Conservation (phyloP, 2,329 filamentous ascomycete species). For the Parasarocladium wereldwijsianum region DNA sequence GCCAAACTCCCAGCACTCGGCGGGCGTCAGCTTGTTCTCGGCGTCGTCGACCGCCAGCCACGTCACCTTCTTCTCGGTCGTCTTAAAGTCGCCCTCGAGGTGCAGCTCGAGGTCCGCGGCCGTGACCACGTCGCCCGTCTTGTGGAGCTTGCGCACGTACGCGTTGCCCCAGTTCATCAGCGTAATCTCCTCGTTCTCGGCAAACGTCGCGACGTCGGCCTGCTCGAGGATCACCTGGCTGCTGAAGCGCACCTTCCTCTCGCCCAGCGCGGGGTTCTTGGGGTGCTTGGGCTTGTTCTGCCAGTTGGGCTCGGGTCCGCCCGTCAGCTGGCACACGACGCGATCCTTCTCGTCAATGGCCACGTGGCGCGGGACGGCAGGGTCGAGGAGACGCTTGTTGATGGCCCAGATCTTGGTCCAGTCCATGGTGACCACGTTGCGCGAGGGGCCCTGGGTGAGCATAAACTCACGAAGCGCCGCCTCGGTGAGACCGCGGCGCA, state of each 20-base stretch:
- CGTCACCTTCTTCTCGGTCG: slow-evolving; percentile 91
- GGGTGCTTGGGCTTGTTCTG: slow-evolving; percentile 76
- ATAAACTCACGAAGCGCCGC: slow-evolving; percentile 72
- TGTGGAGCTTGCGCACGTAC: slow-evolving; percentile 50
- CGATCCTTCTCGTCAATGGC: slow-evolving; percentile 56
- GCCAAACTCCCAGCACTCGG: slow-evolving; percentile 89
- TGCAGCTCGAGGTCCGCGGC: slow-evolving; percentile 36
- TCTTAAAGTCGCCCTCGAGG: slow-evolving; percentile 83
- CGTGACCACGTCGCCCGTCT: not conserved
- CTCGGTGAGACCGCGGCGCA: slow-evolving; percentile 65
- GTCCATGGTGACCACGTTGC: slow-evolving; percentile 73
- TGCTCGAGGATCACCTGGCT: slow-evolving; percentile 70
- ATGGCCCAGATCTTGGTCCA: slow-evolving; percentile 60
- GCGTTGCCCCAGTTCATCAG: slow-evolving; percentile 96
- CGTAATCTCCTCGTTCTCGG: slow-evolving; percentile 78
- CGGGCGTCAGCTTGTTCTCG: slow-evolving; percentile 57
- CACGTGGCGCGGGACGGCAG: slow-evolving; percentile 58
- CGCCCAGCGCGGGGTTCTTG: slow-evolving; percentile 76
- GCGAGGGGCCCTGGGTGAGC: slow-evolving; percentile 67
- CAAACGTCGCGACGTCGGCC: slow-evolving; percentile 69
- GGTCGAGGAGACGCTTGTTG: slow-evolving; percentile 77
- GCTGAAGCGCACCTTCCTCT: slow-evolving; percentile 73
- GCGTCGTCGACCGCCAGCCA: slow-evolving; percentile 72
- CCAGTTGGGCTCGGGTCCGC: slow-evolving; percentile 52
- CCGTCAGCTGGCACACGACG: slow-evolving; percentile 56